These are phyloP conservation scores for Botrytis tulipae DNA, from an alignment of 2,329 filamentous ascomycete genomes.

Conservation along the genomic window DNA sequence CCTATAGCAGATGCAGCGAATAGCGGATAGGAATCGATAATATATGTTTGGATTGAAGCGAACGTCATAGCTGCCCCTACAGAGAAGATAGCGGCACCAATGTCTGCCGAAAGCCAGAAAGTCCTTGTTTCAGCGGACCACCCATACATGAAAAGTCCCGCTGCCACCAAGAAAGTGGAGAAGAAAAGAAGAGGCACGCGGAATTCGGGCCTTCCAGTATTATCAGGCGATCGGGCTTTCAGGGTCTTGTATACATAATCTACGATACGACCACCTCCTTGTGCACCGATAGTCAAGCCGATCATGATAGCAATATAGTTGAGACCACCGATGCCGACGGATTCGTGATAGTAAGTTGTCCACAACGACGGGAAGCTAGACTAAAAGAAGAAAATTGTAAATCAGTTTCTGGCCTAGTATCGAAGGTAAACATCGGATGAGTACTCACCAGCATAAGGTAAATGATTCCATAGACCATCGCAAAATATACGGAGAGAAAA, in stretches of 20 bases:
- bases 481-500: slow-evolving; percentile 50
- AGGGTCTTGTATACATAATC: slow-evolving; percentile 39
- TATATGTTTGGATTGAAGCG: slow-evolving; percentile 44
- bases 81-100: slow-evolving; percentile 51
- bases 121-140: slow-evolving; percentile 51
- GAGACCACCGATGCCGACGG: slow-evolving; percentile 54
- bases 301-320: slow-evolving; percentile 51
- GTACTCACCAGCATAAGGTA: slow-evolving; percentile 49
- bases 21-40: slow-evolving; percentile 47
- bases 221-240: slow-evolving; percentile 27
- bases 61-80: slow-evolving; percentile 42
- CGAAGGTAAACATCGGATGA: background rate
- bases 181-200: slow-evolving; percentile 58
- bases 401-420: background rate
- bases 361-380: slow-evolving; percentile 60
- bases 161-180: slow-evolving; percentile 52
- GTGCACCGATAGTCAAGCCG: slow-evolving; percentile 42
- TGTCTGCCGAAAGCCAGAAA: slow-evolving; percentile 56
- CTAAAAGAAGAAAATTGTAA: background rate
- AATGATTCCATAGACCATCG: slow-evolving; percentile 50
- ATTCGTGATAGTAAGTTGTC: slow-evolving; percentile 52
- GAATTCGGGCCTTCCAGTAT: slow-evolving; percentile 51
- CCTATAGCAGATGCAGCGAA: slow-evolving; percentile 43
- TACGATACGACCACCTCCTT: slow-evolving; percentile 44
- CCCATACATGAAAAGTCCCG: slow-evolving; percentile 56